Base-by-base conservation (phyloP, 805 yeast species). In the Debaryomyces tyrocola region DNA sequence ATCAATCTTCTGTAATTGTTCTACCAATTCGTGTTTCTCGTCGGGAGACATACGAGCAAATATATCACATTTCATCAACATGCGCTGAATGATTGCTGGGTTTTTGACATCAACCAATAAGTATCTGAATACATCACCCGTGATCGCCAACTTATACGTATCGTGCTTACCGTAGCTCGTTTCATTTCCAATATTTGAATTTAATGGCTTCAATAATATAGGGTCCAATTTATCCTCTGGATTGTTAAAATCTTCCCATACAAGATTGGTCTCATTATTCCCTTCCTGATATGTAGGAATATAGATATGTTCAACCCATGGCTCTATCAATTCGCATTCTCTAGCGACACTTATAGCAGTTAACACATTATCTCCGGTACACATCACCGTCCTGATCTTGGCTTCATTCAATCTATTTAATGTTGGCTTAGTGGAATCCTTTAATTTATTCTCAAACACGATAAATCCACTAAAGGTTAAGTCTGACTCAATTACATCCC, bases 21-120 rank as follows among this genome's bases (percentile, higher is more conserved):
- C 91, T 31, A 94, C 97, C 40, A 94, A 73, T 66, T 94, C 99
- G 64, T 94, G 97, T 60, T 94, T 94, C 64, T 94, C 99, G 66
- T 95, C 99, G 0, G 99, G 99, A 0, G 98, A 91, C 99, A 94
- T 94, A 53, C 99, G 77, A 0, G 99, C 98, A 70, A 84, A 94
- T 4, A 94, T 80, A 38, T 83, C 79, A 47, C 90, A 83, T 50
- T 79, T 82, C 71, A 90, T 71, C 45, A 94, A 73, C 62, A 94
- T 76, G 20, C 70, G 73, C 40, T 79, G 79, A 35, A 77, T 79
- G 42, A 57, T 55, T 48, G 54, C 49, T 0, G 53, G 52, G 27
- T 69, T 69, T 40, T 78, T 73, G 33, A 80, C 60, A 43, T 77
- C 80, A 2, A 82, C 85, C 52, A 92, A 74, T 12, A 94, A 67